Conservation (phyloP, 2,329 filamentous ascomycete genomes). For the Clarireedia sp. region DNA sequence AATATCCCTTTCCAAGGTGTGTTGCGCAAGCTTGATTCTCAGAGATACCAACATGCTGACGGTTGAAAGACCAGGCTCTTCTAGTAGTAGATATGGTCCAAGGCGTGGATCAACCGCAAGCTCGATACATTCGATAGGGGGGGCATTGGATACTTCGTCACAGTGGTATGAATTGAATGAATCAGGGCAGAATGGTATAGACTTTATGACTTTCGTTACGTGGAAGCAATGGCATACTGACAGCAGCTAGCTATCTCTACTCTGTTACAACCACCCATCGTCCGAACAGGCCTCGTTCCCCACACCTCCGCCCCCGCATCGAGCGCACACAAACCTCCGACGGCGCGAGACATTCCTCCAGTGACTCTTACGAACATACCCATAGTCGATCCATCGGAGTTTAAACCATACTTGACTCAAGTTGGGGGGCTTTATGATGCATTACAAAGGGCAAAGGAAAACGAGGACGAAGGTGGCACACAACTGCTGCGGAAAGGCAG, state of each 20-base stretch:
- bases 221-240: slow-evolving; percentile 5
- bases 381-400: slow-evolving; percentile 70
- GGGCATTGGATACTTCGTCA: slow-evolving; percentile 65
- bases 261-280: slow-evolving; percentile 82
- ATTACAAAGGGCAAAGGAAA: slow-evolving; percentile 74
- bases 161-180: slow-evolving; percentile 54
- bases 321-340: slow-evolving; percentile 75
- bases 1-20: slow-evolving; percentile 48
- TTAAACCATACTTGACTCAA: slow-evolving; percentile 76
- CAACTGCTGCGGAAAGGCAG: slow-evolving; percentile 26
- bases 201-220: background rate
- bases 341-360: slow-evolving; percentile 82
- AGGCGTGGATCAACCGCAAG: slow-evolving; percentile 78
- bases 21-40: slow-evolving; percentile 26
- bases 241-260: slow-evolving; percentile 69
- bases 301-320: slow-evolving; percentile 62
- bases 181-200: slow-evolving; percentile 72
- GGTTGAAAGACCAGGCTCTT: slow-evolving; percentile 24
- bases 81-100: slow-evolving; percentile 36
- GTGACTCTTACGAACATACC: slow-evolving; percentile 85
- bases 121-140: slow-evolving; percentile 81
- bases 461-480: slow-evolving; percentile 53
- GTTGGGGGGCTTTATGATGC: slow-evolving; percentile 85
- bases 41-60: slow-evolving; percentile 36
- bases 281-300: slow-evolving; percentile 77